Conservation (phyloP, 2,329 filamentous ascomycete genomes). For the Cercospora sp. region DNA sequence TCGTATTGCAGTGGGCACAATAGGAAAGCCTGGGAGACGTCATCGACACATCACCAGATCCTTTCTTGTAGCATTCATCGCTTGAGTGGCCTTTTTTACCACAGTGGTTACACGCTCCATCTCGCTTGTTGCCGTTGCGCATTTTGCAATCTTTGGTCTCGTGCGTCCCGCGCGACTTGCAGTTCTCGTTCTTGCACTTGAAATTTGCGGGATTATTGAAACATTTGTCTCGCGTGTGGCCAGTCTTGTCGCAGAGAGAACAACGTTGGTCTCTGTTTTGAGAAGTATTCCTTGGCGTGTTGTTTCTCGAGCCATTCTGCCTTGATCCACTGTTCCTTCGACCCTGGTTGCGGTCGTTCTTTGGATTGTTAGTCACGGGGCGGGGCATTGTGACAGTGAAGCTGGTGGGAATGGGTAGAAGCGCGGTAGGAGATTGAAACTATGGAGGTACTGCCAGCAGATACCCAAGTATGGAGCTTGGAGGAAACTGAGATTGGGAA, state of each 20-base stretch:
- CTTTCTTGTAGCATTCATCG: neutral
- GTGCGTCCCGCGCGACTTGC: neutral
- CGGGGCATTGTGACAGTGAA: neutral
- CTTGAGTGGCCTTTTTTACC: neutral
- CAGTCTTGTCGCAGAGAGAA: neutral
- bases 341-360: neutral
- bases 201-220: neutral
- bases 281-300: neutral
- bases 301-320: neutral
- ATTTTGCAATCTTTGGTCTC: neutral
- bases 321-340: neutral
- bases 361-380: neutral
- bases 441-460: slow-evolving; percentile 1
- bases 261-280: neutral
- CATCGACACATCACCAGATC: neutral
- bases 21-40: neutral
- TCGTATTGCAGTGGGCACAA: slow-evolving; percentile 15
- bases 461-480: neutral
- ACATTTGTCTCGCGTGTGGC: neutral
- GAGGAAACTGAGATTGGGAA: neutral
- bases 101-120: neutral
- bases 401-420: neutral
- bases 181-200: slow-evolving; percentile 5
- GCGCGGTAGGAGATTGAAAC: neutral
- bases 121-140: neutral